Base-by-base conservation (phyloP, 192 early-diverging fungal species). In the Dissophora globulifera region DNA sequence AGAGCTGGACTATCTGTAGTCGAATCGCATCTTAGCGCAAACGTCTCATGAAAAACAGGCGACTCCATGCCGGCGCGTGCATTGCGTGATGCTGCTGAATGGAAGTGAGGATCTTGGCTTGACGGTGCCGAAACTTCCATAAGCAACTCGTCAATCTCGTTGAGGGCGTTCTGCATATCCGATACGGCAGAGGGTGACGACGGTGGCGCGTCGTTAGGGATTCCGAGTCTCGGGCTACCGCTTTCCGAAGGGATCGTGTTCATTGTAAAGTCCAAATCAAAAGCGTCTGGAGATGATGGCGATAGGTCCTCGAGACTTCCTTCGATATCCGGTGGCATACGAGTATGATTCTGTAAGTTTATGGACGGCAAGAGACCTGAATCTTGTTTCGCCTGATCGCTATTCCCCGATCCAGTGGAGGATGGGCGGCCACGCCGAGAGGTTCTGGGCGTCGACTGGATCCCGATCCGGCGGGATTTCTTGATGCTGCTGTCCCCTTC, bases 71-170 rank as follows among this genome's bases (percentile, higher is more conserved):
- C 13, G 13, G 13, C 13, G 38, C 38, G 8, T 12, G 4, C 48
- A 12, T 50, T 25, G 2, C n/a, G 30, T 17, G 13, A 12, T 13
- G 30, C 51, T 17, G 54, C 5, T 5, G 22, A 25, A 4, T 56
- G 54, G 26, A 22, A 16, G 6, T 31, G 23, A 26, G 19, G 25
- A 13, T 10, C 3, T 40, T 32, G 50, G 16, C 50, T 52, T 13
- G 9, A 27, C 6, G 55, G 25, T 40, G 31, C 15, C 23, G 32
- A 47, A 27, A 22, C 38, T n/a, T 67, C 55, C 38, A 50, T 20
- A 2, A 67, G 33, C 41, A 67, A 19, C 4, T 42, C 5, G 10
- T 67, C 54, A 40, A 67, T 67, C 9, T 67, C 65, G n/a, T 50
- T 31, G 16, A 67, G 45, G 19, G 65, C 55, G n/a, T 67, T 5